Evolutionary conservation across 1,284 basidiomycete genomes (phyloP).

Genomic region (Peniophora sp.): DNA sequence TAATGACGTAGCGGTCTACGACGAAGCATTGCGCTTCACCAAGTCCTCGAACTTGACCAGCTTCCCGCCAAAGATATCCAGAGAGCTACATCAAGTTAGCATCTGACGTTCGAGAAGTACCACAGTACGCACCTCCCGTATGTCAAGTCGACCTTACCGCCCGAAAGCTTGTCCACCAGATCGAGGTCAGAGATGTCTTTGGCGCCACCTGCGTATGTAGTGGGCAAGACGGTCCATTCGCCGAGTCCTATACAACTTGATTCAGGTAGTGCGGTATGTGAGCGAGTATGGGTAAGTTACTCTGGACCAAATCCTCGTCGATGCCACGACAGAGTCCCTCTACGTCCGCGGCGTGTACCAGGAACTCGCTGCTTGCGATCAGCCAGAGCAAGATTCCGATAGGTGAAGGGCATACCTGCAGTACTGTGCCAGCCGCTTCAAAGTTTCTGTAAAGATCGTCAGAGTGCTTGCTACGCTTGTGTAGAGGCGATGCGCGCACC

Average conservation of each 20-base stretch:
- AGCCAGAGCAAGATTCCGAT: not conserved
- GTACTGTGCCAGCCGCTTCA: conserved; percentile 63
- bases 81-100: conserved; percentile 36
- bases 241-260: conserved; percentile 66
- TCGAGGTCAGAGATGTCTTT: conserved; percentile 85
- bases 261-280: not conserved
- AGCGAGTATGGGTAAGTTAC: conserved; percentile 34
- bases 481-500: conserved; percentile 32
- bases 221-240: conserved; percentile 86
- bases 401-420: conserved; percentile 52
- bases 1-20: too few species aligned
- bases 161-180: conserved; percentile 76
- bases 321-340: conserved; percentile 97
- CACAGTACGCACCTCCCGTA: conserved; percentile 72
- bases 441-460: conserved; percentile 43
- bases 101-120: not conserved
- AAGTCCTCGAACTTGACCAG: conserved; percentile 70
- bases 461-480: not conserved
- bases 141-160: conserved; percentile 89
- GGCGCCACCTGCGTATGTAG: conserved; percentile 97
- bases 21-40: conserved; percentile 32
- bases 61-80: conserved; percentile 80
- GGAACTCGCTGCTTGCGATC: conserved; percentile 65
- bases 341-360: conserved; percentile 96
- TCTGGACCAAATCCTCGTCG: conserved; percentile 81